Conservation (phyloP, 805 yeast genomes). For the Schizosaccharomyces cryophilus region DNA sequence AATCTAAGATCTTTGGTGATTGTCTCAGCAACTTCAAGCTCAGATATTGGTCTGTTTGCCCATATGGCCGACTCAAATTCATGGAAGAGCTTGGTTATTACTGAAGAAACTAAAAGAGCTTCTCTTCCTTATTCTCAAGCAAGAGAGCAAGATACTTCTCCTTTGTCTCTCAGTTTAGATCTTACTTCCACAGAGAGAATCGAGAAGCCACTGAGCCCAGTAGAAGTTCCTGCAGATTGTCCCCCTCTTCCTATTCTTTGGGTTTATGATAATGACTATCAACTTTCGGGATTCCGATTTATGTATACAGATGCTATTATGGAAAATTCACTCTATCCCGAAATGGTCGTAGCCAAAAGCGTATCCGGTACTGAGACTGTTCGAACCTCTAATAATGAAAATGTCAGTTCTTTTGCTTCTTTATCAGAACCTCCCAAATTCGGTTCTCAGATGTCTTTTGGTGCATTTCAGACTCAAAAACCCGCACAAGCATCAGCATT, state of each 20-base stretch:
- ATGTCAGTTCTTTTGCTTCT: background rate
- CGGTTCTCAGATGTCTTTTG: too few relatives aligned
- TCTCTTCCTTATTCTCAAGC: constrained; percentile 40
- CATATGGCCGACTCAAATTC: constrained; percentile 19
- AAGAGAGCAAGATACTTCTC: constrained; percentile 40
- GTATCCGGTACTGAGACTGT: background rate
- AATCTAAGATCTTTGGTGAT: constrained; percentile 16
- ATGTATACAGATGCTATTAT: background rate
- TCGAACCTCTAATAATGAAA: background rate
- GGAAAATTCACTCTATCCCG: background rate
- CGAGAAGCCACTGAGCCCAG: background rate
- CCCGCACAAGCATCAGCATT: background rate
- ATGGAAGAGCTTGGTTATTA: background rate
- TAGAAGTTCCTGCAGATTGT: background rate
- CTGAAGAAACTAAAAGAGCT: constrained; percentile 47
- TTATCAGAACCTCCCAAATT: too few relatives aligned
- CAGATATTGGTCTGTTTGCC: constrained; percentile 28
- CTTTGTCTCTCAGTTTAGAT: constrained; percentile 49
- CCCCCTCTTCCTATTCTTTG: background rate
- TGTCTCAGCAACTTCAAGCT: constrained; percentile 36
- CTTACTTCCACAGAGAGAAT: constrained; percentile 10
- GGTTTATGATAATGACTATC: background rate
- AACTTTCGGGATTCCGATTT: background rate
- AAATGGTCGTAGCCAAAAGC: background rate
- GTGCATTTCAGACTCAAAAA: too few relatives aligned